Evolutionary conservation across 352 stramenopile genomes (phyloP).

Genomic region (Phytophthora pistaciae): DNA sequence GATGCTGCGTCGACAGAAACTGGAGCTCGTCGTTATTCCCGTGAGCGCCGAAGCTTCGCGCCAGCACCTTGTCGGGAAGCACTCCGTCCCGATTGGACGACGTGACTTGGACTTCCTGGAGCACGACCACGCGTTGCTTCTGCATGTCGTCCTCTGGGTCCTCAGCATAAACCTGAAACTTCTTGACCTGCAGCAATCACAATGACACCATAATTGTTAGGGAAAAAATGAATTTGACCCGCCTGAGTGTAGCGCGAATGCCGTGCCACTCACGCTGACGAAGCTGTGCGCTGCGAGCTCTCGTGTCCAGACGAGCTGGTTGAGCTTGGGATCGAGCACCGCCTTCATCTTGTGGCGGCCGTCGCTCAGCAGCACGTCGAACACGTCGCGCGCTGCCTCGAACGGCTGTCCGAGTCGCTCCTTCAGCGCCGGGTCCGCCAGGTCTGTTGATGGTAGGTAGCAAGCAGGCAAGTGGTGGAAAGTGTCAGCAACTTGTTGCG

Average conservation of each 20-base stretch:
- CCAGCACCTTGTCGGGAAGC: slow-evolving; percentile 26
- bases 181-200: slow-evolving; percentile 28
- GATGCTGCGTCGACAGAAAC: slow-evolving; percentile 47
- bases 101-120: slow-evolving; percentile 23
- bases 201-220: not conserved
- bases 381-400: slow-evolving; percentile 44
- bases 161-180: slow-evolving; percentile 39
- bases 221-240: not conserved
- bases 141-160: slow-evolving; percentile 13
- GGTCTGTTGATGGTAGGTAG: slow-evolving; percentile 35
- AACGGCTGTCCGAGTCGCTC: slow-evolving; percentile 37
- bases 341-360: slow-evolving; percentile 62
- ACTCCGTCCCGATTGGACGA: slow-evolving; percentile 4
- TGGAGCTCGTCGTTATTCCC: slow-evolving; percentile 26
- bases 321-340: slow-evolving; percentile 44
- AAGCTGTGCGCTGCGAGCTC: slow-evolving; percentile 40
- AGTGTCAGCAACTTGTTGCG: not conserved
- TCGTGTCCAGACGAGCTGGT: slow-evolving; percentile 53
- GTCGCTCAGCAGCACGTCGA: slow-evolving; percentile 77
- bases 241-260: not conserved
- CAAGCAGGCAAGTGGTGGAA: not conserved
- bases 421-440: slow-evolving; percentile 55
- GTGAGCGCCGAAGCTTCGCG: not conserved
- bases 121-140: slow-evolving; percentile 25
- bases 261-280: slow-evolving; percentile 35